Percentiles rank a stretch among this genome's conserved stretches.
phyloP scores from a whole-genome alignment of 1,284 basidiomycete genomes.

The Ceratobasidium sp. region DNA sequence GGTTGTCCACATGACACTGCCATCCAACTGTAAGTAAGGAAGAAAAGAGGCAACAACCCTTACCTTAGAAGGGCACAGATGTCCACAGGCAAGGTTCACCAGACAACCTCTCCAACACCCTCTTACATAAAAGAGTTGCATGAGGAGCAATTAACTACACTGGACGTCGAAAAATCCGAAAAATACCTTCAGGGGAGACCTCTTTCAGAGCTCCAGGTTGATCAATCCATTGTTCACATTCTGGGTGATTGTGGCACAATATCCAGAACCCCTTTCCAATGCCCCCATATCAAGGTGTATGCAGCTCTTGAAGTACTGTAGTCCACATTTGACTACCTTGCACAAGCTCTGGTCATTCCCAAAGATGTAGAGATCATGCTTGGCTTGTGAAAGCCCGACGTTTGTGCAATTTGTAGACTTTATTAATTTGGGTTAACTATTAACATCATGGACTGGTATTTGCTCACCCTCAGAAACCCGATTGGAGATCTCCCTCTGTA shows the following conservation, averaged over 20 bases:
- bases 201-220: constrained; percentile 60
- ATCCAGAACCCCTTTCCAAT: constrained; percentile 64
- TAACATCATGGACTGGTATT: constrained; percentile 50
- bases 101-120: constrained; percentile 68
- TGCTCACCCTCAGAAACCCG: neutral
- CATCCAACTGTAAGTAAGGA: constrained; percentile 47
- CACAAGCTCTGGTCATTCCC: constrained; percentile 64
- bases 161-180: neutral
- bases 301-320: constrained; percentile 62
- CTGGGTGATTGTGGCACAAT: constrained; percentile 63
- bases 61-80: constrained; percentile 65
- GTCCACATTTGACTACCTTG: constrained; percentile 64
- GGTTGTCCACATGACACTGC: too few relatives aligned
- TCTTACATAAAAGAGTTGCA: too few relatives aligned
- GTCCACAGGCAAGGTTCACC: constrained; percentile 67
- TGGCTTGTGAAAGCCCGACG: constrained; percentile 74
- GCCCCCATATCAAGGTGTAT: constrained; percentile 52
- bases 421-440: neutral
- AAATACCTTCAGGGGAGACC: constrained; percentile 63
- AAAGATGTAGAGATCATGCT: constrained; percentile 72
- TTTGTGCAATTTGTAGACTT: constrained; percentile 49
- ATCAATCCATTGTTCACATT: constrained; percentile 52
- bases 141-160: too few relatives aligned
- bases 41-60: too few relatives aligned
- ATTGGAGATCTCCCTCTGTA: neutral